These are phyloP conservation scores for Sclerotinia subarctica DNA, from an alignment of 2,329 filamentous ascomycete genomes.

Conservation along the genomic window DNA sequence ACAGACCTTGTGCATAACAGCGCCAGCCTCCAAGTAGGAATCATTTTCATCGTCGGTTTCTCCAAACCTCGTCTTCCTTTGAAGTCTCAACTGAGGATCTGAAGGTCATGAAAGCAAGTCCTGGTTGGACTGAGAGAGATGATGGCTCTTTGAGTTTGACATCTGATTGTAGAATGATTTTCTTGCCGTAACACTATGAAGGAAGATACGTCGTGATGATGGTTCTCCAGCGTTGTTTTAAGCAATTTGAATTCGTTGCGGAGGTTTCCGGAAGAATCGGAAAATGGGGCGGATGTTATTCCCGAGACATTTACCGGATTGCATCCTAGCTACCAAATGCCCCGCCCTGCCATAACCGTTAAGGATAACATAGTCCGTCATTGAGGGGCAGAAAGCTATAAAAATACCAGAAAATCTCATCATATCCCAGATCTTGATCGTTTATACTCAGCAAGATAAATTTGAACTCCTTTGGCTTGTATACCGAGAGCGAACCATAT, in stretches of 20 bases:
- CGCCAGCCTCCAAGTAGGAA: slow-evolving; percentile 46
- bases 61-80: slow-evolving; percentile 43
- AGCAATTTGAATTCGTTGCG: not conserved
- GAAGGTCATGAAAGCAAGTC: slow-evolving; percentile 42
- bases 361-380: not conserved
- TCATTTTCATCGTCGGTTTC: slow-evolving; percentile 46
- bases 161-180: not conserved
- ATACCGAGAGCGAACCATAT: not conserved
- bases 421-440: not conserved
- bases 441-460: not conserved
- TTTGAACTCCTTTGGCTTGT: not conserved
- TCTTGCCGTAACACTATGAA: not conserved
- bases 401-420: not conserved
- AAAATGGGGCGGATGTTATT: not conserved
- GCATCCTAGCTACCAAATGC: not conserved
- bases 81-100: slow-evolving; percentile 47
- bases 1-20: slow-evolving; percentile 46
- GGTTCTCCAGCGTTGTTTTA: not conserved
- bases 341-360: not conserved
- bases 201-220: not conserved
- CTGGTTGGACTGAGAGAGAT: not conserved
- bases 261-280: not conserved
- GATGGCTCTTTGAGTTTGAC: slow-evolving; percentile 8
- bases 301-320: not conserved
- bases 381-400: not conserved